These are phyloP conservation scores for Kodamaea jinghongensis DNA, from an alignment of 805 yeast genomes.

Conservation along the genomic window DNA sequence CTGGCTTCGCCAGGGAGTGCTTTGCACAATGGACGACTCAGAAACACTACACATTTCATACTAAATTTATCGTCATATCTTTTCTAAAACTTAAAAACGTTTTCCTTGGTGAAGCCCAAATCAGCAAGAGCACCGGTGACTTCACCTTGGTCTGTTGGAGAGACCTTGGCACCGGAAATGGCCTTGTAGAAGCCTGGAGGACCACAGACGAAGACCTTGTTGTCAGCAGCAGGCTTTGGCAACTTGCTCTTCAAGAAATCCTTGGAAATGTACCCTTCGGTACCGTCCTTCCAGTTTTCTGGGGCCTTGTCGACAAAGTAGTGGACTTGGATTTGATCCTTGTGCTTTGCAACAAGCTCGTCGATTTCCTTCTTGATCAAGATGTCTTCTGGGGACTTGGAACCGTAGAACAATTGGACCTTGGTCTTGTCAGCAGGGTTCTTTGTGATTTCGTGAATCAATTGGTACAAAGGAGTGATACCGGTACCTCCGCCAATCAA, in stretches of 20 bases:
- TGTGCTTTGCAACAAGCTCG: slow-evolving; percentile 57
- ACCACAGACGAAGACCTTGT: slow-evolving; percentile 85
- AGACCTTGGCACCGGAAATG: slow-evolving; percentile 77
- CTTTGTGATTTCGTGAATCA: slow-evolving; percentile 69
- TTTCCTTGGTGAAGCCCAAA: slow-evolving; percentile 80
- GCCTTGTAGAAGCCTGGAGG: slow-evolving; percentile 91
- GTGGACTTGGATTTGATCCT: slow-evolving; percentile 72
- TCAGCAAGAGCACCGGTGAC: slow-evolving; percentile 84
- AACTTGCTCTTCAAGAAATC: slow-evolving; percentile 62
- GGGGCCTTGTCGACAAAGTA: slow-evolving; percentile 78
- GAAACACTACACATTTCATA: too few species aligned
- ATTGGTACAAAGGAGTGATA: slow-evolving; percentile 92
- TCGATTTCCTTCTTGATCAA: slow-evolving; percentile 79
- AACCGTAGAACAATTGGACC: slow-evolving; percentile 79
- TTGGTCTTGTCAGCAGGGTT: slow-evolving; percentile 89
- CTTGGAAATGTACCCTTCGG: slow-evolving; percentile 74
- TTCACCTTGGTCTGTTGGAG: slow-evolving; percentile 94
- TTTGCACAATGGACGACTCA: too few species aligned
- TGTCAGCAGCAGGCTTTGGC: slow-evolving; percentile 60
- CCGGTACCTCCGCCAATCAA: slow-evolving; percentile 97
- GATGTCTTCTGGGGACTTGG: slow-evolving; percentile 73
- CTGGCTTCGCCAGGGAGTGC: too few species aligned
- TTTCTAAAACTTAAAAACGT: slow-evolving; percentile 80
- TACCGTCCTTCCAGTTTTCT: slow-evolving; percentile 48
- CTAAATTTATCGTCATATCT: too few species aligned